Conservation (phyloP, 2,329 filamentous ascomycete species). For the Madurella mycetomatis region DNA sequence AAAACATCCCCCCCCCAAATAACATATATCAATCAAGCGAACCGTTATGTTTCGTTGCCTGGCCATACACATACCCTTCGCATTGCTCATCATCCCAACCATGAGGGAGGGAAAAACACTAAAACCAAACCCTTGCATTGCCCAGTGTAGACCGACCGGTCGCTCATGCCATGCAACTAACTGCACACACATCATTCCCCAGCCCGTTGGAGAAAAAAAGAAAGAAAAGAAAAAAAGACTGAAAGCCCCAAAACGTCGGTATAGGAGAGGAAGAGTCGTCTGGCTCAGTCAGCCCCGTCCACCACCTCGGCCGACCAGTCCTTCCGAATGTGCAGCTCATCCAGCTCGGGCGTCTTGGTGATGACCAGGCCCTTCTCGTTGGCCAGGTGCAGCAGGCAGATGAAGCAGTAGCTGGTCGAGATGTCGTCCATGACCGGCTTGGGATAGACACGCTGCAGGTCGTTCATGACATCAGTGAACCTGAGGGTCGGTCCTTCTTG, state of each 20-base stretch:
- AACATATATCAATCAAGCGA: neutral
- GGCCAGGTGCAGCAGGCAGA: constrained; percentile 82
- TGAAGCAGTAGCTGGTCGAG: constrained; percentile 90
- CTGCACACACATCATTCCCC: too few relatives aligned
- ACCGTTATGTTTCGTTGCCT: neutral
- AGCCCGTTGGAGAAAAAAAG: too few relatives aligned
- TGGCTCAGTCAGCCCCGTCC: constrained; percentile 29
- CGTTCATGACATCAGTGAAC: constrained; percentile 91
- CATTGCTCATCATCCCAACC: neutral
- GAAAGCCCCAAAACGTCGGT: constrained; percentile 10
- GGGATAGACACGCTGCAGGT: constrained; percentile 78
- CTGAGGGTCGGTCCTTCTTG: constrained; percentile 57
- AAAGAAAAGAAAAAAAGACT: neutral
- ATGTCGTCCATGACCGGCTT: constrained; percentile 87
- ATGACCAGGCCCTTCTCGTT: constrained; percentile 89
- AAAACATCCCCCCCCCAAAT: neutral
- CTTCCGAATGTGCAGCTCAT: constrained; percentile 57
- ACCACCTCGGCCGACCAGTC: constrained; percentile 58
- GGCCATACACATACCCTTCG: neutral
- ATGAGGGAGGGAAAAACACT: neutral
- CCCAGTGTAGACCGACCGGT: too few relatives aligned
- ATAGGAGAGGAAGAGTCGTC: neutral
- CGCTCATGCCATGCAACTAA: too few relatives aligned
- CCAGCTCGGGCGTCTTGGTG: constrained; percentile 55
- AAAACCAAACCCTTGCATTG: neutral